Conservation (phyloP, 805 yeast genomes). For the Yamadazyma phyllophila region DNA sequence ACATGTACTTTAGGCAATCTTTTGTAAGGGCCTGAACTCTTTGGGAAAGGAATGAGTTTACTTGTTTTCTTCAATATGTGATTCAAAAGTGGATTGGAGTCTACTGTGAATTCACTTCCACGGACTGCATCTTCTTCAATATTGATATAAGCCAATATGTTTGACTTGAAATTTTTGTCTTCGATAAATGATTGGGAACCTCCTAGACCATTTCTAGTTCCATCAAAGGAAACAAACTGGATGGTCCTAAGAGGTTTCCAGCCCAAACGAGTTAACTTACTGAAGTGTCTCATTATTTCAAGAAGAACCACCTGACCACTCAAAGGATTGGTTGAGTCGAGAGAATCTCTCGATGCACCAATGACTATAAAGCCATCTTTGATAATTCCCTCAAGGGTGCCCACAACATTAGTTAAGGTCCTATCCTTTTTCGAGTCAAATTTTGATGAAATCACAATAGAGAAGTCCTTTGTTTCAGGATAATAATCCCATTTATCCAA, state of each 20-base stretch:
- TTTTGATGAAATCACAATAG: constrained; percentile 14
- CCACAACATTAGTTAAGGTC: constrained; percentile 30
- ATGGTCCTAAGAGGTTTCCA: constrained; percentile 44
- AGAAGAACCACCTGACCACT: constrained; percentile 40
- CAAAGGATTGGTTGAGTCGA: constrained; percentile 34
- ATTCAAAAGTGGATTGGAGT: constrained; percentile 35
- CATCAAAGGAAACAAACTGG: constrained; percentile 43
- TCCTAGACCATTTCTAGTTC: constrained; percentile 29
- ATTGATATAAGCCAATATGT: constrained; percentile 33
- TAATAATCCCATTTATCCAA: constrained; percentile 24
- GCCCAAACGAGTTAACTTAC: constrained; percentile 29
- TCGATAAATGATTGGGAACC: constrained; percentile 27
- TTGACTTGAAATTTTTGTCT: constrained; percentile 14
- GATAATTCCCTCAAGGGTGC: constrained; percentile 33
- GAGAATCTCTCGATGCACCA: constrained; percentile 40
- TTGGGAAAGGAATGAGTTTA: constrained; percentile 32
- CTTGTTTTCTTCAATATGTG: constrained; percentile 28
- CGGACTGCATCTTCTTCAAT: constrained; percentile 38
- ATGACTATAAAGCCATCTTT: constrained; percentile 40
- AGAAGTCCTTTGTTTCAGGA: constrained; percentile 18
- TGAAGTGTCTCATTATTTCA: constrained; percentile 37
- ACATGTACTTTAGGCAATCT: constrained; percentile 13
- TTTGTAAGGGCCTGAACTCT: constrained; percentile 18
- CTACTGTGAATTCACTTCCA: constrained; percentile 35
- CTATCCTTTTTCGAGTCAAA: constrained; percentile 15